Conservation (phyloP, 306 rosid species). For the Lathyrus oleraceus region DNA sequence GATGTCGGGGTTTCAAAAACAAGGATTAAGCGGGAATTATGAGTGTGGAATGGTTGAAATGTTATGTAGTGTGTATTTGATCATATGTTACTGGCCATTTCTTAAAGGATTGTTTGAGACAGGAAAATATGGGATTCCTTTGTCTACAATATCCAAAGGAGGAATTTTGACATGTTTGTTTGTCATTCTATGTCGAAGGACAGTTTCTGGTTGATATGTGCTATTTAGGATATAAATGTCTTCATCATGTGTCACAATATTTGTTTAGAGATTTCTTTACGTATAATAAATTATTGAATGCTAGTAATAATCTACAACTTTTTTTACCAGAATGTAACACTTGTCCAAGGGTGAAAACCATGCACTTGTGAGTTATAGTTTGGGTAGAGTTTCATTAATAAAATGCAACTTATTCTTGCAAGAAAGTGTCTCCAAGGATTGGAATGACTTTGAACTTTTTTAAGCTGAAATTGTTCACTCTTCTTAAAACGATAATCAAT, state of each 20-base stretch:
- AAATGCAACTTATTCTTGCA: too few species aligned
- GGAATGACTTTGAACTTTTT: too few species aligned
- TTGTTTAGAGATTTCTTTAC: too few species aligned
- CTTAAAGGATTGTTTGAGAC: conserved; percentile 56
- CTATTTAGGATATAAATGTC: background rate
- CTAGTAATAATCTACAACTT: background rate
- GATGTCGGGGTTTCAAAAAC: conserved; percentile 32
- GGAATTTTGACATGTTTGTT: conserved; percentile 43
- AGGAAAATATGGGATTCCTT: conserved; percentile 64
- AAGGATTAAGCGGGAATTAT: background rate
- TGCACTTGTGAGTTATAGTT: too few species aligned
- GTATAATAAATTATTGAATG: too few species aligned
- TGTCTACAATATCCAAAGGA: conserved; percentile 49
- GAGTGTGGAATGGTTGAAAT: conserved; percentile 56
- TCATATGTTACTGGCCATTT: conserved; percentile 56
- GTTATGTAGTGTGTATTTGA: conserved; percentile 43
- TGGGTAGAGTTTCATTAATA: too few species aligned
- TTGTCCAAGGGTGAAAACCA: background rate
- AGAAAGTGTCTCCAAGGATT: too few species aligned
- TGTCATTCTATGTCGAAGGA: conserved; percentile 39
- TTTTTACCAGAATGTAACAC: background rate
- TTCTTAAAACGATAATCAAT: too few species aligned
- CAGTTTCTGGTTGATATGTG: conserved; percentile 11
- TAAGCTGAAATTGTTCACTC: background rate
- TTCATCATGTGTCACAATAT: background rate